Percentiles rank a stretch among this genome's conserved stretches.
phyloP scores from a whole-genome alignment of 441 rosid species.

The Populus hybrid region DNA sequence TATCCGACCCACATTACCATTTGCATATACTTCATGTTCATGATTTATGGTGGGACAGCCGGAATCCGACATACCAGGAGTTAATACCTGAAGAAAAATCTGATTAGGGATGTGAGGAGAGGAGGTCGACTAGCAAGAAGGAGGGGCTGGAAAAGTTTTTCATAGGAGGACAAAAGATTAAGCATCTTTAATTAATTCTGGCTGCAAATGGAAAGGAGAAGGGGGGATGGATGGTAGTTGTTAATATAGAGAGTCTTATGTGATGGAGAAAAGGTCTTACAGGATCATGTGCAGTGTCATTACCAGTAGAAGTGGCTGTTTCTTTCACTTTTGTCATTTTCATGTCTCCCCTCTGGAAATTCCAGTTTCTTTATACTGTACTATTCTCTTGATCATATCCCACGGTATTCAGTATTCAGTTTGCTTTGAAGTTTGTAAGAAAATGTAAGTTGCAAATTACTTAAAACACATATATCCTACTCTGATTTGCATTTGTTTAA shows the following conservation, averaged over 20 bases:
- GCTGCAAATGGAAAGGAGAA: neutral
- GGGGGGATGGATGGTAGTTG: neutral
- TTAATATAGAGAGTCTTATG: neutral
- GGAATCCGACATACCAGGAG: neutral
- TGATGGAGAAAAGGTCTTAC: too few relatives aligned
- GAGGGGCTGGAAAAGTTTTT: neutral
- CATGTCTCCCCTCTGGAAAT: neutral
- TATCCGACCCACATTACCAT: neutral
- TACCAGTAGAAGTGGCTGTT: constrained; percentile 19
- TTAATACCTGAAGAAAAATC: neutral
- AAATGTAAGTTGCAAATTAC: neutral
- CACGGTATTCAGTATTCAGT: neutral
- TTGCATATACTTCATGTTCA: neutral
- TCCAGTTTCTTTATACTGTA: neutral
- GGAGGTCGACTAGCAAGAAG: too few relatives aligned
- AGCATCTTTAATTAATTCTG: constrained; percentile 8
- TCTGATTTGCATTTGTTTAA: too few relatives aligned
- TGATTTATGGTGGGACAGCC: constrained; percentile 15
- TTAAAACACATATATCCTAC: neutral
- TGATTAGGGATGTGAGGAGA: neutral
- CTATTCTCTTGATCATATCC: constrained; percentile 1
- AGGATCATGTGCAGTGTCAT: neutral
- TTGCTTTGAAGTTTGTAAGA: neutral
- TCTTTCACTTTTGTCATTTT: constrained; percentile 18
- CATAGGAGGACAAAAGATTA: constrained; percentile 11